Conservation (phyloP, 176 grass and related monocot genomes). For the Triticum aestivum region DNA sequence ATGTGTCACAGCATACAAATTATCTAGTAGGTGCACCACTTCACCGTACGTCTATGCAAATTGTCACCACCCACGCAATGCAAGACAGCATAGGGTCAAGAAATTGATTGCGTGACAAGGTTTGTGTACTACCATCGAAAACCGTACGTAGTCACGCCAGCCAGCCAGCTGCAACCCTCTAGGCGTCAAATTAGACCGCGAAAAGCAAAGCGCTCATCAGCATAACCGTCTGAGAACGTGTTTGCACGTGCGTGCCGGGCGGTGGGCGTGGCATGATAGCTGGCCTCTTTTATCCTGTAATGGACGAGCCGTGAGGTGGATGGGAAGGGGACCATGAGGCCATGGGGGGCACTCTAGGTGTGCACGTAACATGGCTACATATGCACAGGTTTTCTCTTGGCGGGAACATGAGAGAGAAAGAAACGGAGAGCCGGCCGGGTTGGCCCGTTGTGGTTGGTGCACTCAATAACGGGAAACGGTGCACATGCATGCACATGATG, state of each 20-base stretch:
- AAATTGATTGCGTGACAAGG: neutral
- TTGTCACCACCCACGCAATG: too few relatives aligned
- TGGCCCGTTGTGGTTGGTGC: slow-evolving; percentile 28
- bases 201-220: neutral
- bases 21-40: neutral
- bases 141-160: neutral
- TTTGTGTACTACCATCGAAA: neutral
- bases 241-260: neutral
- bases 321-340: slow-evolving; percentile 3
- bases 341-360: neutral
- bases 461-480: slow-evolving; percentile 35
- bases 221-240: neutral
- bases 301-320: neutral
- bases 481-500: slow-evolving; percentile 47
- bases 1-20: neutral
- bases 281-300: neutral
- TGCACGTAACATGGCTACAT: slow-evolving; percentile 36
- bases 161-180: neutral
- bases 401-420: neutral
- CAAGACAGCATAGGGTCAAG: neutral
- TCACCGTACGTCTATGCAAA: neutral
- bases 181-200: neutral
- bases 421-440: slow-evolving; percentile 20
- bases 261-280: neutral
- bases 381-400: slow-evolving; percentile 5